Evolutionary conservation across 2,329 filamentous ascomycete genomes (phyloP), one percentile per base, ranked within the genome.

Genomic region (Fusarium goolgardi): DNA sequence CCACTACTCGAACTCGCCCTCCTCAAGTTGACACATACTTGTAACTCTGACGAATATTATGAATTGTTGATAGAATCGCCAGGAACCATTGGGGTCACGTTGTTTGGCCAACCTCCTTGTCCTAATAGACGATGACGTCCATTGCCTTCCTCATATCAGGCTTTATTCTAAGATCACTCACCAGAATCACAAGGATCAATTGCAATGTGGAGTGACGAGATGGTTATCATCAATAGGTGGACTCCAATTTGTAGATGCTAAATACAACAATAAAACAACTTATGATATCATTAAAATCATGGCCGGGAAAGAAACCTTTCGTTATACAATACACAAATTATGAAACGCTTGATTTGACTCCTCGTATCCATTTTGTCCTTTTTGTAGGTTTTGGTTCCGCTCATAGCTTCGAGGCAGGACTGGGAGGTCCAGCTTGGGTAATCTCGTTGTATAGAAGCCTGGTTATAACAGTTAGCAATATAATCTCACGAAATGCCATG

Each of bases 361-460:
- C 60, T 37, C 45, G 52, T 59, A 34, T 39, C 44, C 51, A 37
- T 46, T 67, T 54, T 45, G 15, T 46, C 11, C 29, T 49, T 27
- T 25, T 49, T 61, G 59, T 71, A 7, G 16, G 21, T 20, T 18
- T n/a, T 29, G 12, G 21, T 40, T 27, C 32, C 23, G 18, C 52
- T 68, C 80, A 91, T 77, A 91, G 79, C 81, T 91, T 91, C n/a
- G 89, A 87, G 63, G 87, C 88, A 59, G 85, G 82, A 44, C 76
- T 79, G 9, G 88, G 84, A 60, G 83, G 81, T 66, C 91, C 91
- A 59, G 92, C 85, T 63, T 88, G 88, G 20, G 92, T 94, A 76
- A 96, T 96, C 79, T 96, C 92, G 74, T 95, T 92, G 81, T 97
- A 97, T 51, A 97, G 81, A 71, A 97, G 81, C 53, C 91, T 96